These are phyloP conservation scores for Lenzites betulinus DNA, from an alignment of 768 basidiomycete species.

Conservation along the genomic window DNA sequence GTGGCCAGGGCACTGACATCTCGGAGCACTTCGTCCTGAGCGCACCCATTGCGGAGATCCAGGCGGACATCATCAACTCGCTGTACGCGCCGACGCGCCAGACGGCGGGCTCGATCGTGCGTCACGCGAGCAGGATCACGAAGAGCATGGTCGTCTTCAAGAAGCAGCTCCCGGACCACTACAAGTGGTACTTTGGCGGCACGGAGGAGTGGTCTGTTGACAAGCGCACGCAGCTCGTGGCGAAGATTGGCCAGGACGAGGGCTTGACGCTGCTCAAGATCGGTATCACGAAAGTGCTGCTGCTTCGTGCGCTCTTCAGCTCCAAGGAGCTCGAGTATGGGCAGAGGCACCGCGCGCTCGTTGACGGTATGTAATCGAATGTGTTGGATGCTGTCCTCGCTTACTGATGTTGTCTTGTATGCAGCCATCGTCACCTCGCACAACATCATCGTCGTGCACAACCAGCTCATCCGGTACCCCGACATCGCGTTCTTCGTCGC, in stretches of 20 bases:
- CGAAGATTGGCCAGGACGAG: slow-evolving; percentile 76
- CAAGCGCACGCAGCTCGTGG: slow-evolving; percentile 63
- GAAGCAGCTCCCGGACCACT: slow-evolving; percentile 67
- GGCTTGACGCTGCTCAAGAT: slow-evolving; percentile 83
- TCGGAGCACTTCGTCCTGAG: slow-evolving; percentile 82
- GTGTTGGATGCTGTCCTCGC: neutral
- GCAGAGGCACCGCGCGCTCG: slow-evolving; percentile 68
- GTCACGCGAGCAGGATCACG: slow-evolving; percentile 77
- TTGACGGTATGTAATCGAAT: slow-evolving; percentile 62
- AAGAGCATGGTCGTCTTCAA: slow-evolving; percentile 75
- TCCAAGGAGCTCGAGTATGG: slow-evolving; percentile 68
- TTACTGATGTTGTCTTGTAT: slow-evolving; percentile 1
- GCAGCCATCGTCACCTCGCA: slow-evolving; percentile 83
- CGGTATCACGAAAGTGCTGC: slow-evolving; percentile 76
- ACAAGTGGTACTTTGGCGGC: slow-evolving; percentile 76
- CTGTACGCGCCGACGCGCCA: slow-evolving; percentile 78
- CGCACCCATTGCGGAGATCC: slow-evolving; percentile 77
- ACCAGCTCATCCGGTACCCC: slow-evolving; percentile 80
- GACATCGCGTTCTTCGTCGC: slow-evolving; percentile 89
- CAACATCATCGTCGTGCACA: slow-evolving; percentile 85
- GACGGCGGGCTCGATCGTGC: slow-evolving; percentile 68
- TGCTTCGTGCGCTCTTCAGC: slow-evolving; percentile 79
- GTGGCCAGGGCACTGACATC: slow-evolving; percentile 53
- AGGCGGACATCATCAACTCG: slow-evolving; percentile 87
- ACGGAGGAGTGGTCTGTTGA: slow-evolving; percentile 76